Evolutionary conservation across 192 early-diverging fungal species (phyloP), one percentile per base, ranked within the genome.

Genomic region (Coemansia javaensis): DNA sequence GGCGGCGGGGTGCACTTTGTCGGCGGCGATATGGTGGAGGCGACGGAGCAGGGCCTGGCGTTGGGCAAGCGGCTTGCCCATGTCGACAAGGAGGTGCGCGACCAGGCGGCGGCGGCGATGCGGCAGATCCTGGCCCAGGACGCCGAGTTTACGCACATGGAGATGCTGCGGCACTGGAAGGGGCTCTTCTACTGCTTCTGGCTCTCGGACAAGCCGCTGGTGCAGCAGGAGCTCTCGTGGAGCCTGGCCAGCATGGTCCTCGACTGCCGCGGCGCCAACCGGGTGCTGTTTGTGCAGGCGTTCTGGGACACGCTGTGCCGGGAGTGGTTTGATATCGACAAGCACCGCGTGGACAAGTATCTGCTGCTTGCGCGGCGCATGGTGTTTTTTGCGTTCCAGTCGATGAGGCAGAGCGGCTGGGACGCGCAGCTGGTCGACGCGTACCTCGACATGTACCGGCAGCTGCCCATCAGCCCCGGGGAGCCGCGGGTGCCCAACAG

Each of bases 111-210:
- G 10, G 59, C 40, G 1, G 53, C 46, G 36, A 50, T 74, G 14
- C 39, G 24, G 8, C 14, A 27, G 20, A 38, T 57, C 5, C 47
- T 74, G 12, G 35, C 58, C 16, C 53, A 42, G 33, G 28, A 50
- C 13, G 52, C 46, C 3, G 72, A 79, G 13, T 53, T 90, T 14
- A 40, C 62, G 17, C 59, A 87, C 9, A 63, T 77, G 34, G 86
- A 90, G 30, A 71, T 95, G 53, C 44, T 83, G 42, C 88, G 89
- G 59, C 80, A 93, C 10, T 95, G 92, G 90, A 91, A 93, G 74
- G 92, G 87, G 13, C 79, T 95, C 12, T 95, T 93, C 44, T 95
- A 93, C 62, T 88, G 92, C 58, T 90, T 91, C 56, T 97, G 94
- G 94, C 90, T 97, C 83, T 91, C 91, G 1, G 94, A 97, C 67